Evolutionary conservation across 345 rosid species (phyloP), one percentile per base, ranked within the genome.

Genomic region (Ceriops zippeliana): DNA sequence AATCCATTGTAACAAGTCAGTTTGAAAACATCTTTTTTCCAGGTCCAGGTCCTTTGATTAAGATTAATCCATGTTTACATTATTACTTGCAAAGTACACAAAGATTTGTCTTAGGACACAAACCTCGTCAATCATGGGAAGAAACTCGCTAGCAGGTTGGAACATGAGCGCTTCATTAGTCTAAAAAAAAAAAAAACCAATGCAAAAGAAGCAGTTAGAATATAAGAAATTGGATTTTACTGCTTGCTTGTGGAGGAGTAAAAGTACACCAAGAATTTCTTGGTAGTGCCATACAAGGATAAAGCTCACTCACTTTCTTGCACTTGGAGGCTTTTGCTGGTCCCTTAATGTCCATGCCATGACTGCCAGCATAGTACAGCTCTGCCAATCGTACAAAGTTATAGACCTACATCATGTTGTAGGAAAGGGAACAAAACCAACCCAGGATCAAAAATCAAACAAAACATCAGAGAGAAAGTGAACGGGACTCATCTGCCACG

Each of bases 291-390:
- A 21, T 54, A 54, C 27, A 56, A 30, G 10, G 13, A 20, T 22
- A 54, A 28, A 24, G 35, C 10, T n/a, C 76, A 61, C 77, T 71
- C 46, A 85, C 92, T 80, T 81, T 79, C 76, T 80, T 85, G 80
- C 69, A 47, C 58, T 73, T 79, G 49, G 97, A 42, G 49, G 49
- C 49, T 13, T 13, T 42, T 15, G 49, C 49, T 42, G 49, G 97
- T 17, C 96, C 96, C 80, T 77, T 87, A 49, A 91, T 91, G 92
- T 91, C 97, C 97, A 91, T 91, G 53, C 97, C 97, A 73, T 91
- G 97, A 75, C 97, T 91, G 24, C 97, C 97, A 22, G 97, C 96
- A 56, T 91, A 91, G 83, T 91, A 89, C 69, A 89, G 77, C 78
- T 89, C 97, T 9, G 87, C 83, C 68, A 91, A 32, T 64, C 81